Evolutionary conservation across 768 basidiomycete species (phyloP).

Genomic region (Russula sp.): DNA sequence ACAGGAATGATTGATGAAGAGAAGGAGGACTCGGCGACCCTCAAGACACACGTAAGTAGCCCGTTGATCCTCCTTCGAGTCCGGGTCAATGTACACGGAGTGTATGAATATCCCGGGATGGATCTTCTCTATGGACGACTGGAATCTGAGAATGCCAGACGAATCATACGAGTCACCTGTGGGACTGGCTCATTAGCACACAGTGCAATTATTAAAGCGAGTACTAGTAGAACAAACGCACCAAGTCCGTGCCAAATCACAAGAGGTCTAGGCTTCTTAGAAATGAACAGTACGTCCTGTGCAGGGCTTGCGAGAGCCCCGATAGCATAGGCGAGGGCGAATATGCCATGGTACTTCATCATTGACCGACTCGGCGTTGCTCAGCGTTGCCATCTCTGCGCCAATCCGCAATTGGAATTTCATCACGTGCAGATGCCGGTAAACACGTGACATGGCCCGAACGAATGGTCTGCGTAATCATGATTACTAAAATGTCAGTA

Average conservation of each 20-base stretch:
- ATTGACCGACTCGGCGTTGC: no score
- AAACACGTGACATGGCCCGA: no score
- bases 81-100: conserved; percentile 58
- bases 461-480: no score
- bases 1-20: not conserved
- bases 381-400: no score
- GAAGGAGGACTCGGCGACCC: not conserved
- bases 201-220: not conserved
- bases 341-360: conserved; percentile 4
- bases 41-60: conserved; percentile 62
- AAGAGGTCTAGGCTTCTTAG: conserved; percentile 39
- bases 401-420: no score
- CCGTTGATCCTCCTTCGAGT: conserved; percentile 52
- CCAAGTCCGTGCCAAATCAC: conserved; percentile 75
- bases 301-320: not conserved
- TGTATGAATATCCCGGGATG: conserved; percentile 76
- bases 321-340: not conserved
- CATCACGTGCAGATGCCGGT: no score
- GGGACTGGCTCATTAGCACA: not conserved
- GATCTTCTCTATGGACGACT: conserved; percentile 46
- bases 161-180: conserved; percentile 70
- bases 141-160: conserved; percentile 64
- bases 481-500: no score
- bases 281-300: conserved; percentile 6
- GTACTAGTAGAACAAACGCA: conserved; percentile 20